Conservation (phyloP, 2,329 filamentous ascomycete genomes). For the Corinectria fuckeliana region DNA sequence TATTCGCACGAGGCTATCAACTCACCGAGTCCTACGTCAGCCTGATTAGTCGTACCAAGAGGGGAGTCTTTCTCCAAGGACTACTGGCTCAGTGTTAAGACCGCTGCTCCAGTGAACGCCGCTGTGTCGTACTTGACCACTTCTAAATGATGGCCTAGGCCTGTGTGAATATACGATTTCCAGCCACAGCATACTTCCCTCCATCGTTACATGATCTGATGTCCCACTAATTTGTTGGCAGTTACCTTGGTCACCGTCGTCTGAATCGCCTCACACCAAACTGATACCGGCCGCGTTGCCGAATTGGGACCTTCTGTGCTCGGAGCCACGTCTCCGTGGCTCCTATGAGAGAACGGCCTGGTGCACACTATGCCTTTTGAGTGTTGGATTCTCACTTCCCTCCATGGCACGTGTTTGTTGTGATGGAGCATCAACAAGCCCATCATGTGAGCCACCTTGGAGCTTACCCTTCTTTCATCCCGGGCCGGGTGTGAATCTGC, state of each 20-base stretch:
- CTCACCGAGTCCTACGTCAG: too few species aligned
- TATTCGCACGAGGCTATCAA: background rate
- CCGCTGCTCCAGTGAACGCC: too few species aligned
- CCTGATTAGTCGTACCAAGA: too few species aligned
- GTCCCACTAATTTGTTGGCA: background rate
- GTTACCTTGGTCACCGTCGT: background rate
- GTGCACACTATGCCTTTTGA: background rate
- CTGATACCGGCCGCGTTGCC: background rate
- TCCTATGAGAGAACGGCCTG: background rate
- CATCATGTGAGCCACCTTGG: too few species aligned
- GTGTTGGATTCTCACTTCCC: background rate
- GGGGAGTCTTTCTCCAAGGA: too few species aligned
- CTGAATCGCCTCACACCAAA: background rate
- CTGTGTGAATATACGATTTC: too few species aligned
- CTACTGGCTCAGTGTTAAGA: too few species aligned
- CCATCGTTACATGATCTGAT: constrained; percentile 9
- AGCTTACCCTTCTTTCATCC: background rate
- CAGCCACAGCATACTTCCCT: too few species aligned
- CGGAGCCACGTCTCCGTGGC: background rate
- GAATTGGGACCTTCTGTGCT: background rate
- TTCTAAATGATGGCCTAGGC: too few species aligned
- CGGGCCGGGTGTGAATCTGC: background rate
- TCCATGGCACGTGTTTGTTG: background rate
- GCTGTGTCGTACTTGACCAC: too few species aligned
- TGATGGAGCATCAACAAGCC: background rate